Percentiles rank a stretch among this genome's conserved stretches.
Evolutionary conservation across 768 basidiomycete genomes (phyloP).

Genomic region (Pholiota conissans): DNA sequence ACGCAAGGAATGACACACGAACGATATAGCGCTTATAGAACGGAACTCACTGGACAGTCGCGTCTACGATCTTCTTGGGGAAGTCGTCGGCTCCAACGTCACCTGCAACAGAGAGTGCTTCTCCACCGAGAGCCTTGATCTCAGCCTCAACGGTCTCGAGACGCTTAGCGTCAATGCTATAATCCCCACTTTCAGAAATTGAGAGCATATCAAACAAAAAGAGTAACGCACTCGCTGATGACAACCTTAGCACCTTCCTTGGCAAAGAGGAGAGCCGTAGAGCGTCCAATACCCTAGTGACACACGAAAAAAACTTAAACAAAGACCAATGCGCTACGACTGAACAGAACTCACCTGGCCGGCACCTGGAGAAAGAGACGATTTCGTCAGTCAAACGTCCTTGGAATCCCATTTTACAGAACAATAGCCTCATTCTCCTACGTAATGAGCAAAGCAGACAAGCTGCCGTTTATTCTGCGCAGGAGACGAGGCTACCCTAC

Average conservation of each 20-base stretch:
- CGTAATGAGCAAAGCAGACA: neutral
- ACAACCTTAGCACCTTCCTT: constrained; percentile 88
- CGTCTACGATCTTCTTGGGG: constrained; percentile 74
- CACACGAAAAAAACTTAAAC: neutral
- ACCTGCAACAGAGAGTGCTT: constrained; percentile 72
- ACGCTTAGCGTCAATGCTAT: constrained; percentile 74
- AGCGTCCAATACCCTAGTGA: constrained; percentile 73
- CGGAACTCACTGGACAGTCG: constrained; percentile 67
- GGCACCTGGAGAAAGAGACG: constrained; percentile 48
- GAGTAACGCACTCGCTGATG: constrained; percentile 65
- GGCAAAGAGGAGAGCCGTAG: constrained; percentile 74
- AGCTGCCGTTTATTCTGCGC: neutral
- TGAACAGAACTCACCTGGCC: constrained; percentile 54
- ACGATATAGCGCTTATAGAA: neutral
- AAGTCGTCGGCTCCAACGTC: constrained; percentile 86
- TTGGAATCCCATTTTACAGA: neutral
- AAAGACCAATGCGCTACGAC: neutral
- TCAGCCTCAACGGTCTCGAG: constrained; percentile 67
- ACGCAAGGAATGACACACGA: neutral
- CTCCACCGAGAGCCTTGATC: constrained; percentile 72
- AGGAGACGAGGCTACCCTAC: neutral
- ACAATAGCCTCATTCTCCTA: too few species aligned
- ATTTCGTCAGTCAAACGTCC: neutral
- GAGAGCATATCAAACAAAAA: neutral
- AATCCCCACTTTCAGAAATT: neutral